Evolutionary conservation across 2,329 filamentous ascomycete species (phyloP), one percentile per base, ranked within the genome.

Genomic region (Exophiala dermatitidis): DNA sequence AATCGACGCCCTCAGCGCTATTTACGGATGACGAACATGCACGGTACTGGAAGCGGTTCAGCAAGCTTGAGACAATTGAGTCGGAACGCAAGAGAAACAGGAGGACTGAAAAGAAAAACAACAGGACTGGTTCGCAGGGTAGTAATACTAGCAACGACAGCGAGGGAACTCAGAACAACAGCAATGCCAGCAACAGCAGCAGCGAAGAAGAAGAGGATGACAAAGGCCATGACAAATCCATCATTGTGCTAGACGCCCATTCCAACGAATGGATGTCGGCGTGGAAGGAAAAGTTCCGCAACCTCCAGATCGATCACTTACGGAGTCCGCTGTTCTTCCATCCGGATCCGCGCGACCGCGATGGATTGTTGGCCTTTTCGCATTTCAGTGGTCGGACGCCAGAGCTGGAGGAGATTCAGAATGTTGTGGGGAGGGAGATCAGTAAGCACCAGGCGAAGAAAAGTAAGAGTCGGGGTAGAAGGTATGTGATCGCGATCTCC

Each of bases 321-420:
- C 77, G 87, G 10, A 90, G 85, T 60, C 87, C 86, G 0, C 86
- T 91, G 84, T 86, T 90, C 63, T 91, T 89, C 72, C 87, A 93
- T 64, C 76, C 88, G 9, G 86, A 91, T 63, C 87, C 87, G 0
- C 74, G 79, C 1, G 86, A 91, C 67, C 75, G 86, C 1, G 87
- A 91, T 69, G 83, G 83, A 0, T 70, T 91, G 62, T 70, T 90
- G 26, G 83, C 82, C 1, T 86, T 84, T 68, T 78, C 85, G 0
- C 82, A 86, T 62, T 75, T 79, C 52, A 72, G 77, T 12, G 76
- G 77, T 0, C 71, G 82, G n/a, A 77, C 82, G 53, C 68, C 70
- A 4, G 85, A 91, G 62, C 68, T 90, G 5, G 73, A 79, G 44
- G 85, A 90, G 68, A 84, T 91, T 45, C 72, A 77, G 0, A 83